Base-by-base conservation (phyloP, 1,284 basidiomycete species). In the Microbotryum silenes-acaulis region DNA sequence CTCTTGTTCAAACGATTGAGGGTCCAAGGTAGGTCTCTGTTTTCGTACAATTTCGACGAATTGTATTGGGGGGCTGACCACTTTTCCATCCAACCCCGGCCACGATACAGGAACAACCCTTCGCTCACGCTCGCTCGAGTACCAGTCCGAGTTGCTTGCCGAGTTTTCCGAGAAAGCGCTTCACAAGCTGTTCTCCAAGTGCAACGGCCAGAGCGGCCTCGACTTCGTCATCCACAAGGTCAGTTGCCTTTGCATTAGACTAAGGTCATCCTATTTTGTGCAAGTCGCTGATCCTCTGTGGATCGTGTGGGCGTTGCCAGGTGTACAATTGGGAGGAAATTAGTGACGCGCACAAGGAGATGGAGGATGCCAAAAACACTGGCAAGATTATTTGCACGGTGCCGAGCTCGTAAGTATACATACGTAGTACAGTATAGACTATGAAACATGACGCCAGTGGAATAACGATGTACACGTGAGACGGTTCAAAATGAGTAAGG, bases 1-100 rank as follows among this genome's bases (percentile, higher is more conserved):
- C 80, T 97, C 59, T 77, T 93, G 58, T 86, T 80, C 77, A 97
- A 97, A 79, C 85, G 93, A 9, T 81, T 97, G 60, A 84, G 85
- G 14, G 85, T 98, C 59, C 86, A 92, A 75, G 93, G 68, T 58
- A 37, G 37, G 56, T 25, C 27, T 23, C 7, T 16, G 18, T 33
- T 44, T 21, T 20, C 54, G 25, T 44, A 23, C 44, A 18, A 23
- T 52, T 29, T 16, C 10, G 18, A 10, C 20, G 14, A 9, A 16
- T 27, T 33, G 20, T 45, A 12, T n/a, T 47, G 25, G 51, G 6
- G 6, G 8, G 31, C 23, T 23, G 48, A 51, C 23, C n/a, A 51
- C 20, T 25, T 33, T 25, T 7, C n/a, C 7, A n/a, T 23, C 46
- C 23, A 18, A 51, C n/a, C 37, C 10, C 8, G 20, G 20, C 4